These are phyloP conservation scores for Aristolochia californica DNA, from an alignment of 164 flowering plant species.

Conservation along the genomic window DNA sequence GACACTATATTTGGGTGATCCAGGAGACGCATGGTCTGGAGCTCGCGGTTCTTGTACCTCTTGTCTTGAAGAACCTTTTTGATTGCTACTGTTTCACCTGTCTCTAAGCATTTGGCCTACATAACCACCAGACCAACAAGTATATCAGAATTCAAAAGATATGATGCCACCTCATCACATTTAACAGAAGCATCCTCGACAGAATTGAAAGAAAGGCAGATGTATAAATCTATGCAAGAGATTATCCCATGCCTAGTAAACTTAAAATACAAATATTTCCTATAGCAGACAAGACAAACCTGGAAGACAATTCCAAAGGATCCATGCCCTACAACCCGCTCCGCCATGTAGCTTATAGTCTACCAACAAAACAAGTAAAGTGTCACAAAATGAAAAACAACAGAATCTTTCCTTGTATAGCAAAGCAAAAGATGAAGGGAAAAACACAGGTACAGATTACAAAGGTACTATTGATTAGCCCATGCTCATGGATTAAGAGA, in stretches of 20 bases:
- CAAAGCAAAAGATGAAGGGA: too few relatives aligned
- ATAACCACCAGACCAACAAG: neutral
- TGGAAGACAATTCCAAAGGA: constrained; percentile 64
- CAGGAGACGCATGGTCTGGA: constrained; percentile 61
- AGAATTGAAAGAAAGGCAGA: too few relatives aligned
- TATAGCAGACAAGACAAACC: constrained; percentile 13
- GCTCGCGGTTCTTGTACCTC: constrained; percentile 67
- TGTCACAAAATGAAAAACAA: neutral
- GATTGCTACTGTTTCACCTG: constrained; percentile 65
- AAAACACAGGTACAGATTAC: too few relatives aligned
- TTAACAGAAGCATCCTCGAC: too few relatives aligned
- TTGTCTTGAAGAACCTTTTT: constrained; percentile 71
- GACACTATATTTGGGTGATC: constrained; percentile 56
- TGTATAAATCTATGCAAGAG: too few relatives aligned
- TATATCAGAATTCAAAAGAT: neutral
- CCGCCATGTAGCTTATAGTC: constrained; percentile 71
- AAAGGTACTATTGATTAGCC: too few relatives aligned
- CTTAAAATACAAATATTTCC: neutral
- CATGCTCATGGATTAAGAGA: neutral
- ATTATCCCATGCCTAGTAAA: too few relatives aligned
- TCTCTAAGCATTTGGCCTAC: constrained; percentile 73
- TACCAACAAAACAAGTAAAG: constrained; percentile 8
- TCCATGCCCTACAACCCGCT: constrained; percentile 62
- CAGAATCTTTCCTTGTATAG: neutral
- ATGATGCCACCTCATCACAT: too few relatives aligned